A percentile compares a stretch with the other conserved stretches of the same genome.
These are phyloP conservation scores for Kockovaella imperatae DNA, from an alignment of 768 basidiomycete genomes.

Conservation along the genomic window DNA sequence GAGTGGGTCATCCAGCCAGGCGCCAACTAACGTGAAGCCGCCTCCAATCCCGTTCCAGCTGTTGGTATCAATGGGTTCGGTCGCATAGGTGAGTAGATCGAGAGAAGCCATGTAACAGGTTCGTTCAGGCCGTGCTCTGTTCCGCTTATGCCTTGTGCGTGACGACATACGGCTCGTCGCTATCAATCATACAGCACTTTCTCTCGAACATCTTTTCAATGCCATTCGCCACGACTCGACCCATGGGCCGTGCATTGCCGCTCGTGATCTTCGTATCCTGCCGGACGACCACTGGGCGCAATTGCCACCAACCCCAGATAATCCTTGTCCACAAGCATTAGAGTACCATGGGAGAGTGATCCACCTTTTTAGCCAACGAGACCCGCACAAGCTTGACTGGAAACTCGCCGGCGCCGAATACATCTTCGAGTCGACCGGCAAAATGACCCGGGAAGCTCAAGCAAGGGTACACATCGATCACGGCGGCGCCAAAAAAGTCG, in stretches of 20 bases:
- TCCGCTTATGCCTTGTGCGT: slow-evolving; percentile 16
- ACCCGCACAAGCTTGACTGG: slow-evolving; percentile 42
- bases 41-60: not conserved
- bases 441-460: slow-evolving; percentile 32
- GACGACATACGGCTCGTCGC: slow-evolving; percentile 33
- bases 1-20: too few relatives aligned
- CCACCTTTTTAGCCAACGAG: slow-evolving; percentile 37
- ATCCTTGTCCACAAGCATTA: slow-evolving; percentile 25
- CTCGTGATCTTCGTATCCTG: slow-evolving; percentile 23
- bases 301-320: slow-evolving; percentile 17
- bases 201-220: slow-evolving; percentile 39
- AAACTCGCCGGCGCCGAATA: slow-evolving; percentile 37
- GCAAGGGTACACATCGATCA: slow-evolving; percentile 35
- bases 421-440: slow-evolving; percentile 43
- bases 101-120: slow-evolving; percentile 5
- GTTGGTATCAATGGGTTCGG: slow-evolving; percentile 45
- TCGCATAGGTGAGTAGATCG: slow-evolving; percentile 36
- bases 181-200: slow-evolving; percentile 46
- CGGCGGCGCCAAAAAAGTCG: slow-evolving; percentile 41
- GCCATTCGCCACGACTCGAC: slow-evolving; percentile 44
- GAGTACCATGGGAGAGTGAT: slow-evolving; percentile 28
- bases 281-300: slow-evolving; percentile 20
- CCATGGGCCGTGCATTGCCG: slow-evolving; percentile 33
- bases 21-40: too few relatives aligned
- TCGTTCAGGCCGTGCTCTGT: slow-evolving; percentile 21